Percentiles rank a stretch among this genome's conserved stretches.
Evolutionary conservation across 345 rosid species (phyloP).

Genomic region (Salix suchowensis): DNA sequence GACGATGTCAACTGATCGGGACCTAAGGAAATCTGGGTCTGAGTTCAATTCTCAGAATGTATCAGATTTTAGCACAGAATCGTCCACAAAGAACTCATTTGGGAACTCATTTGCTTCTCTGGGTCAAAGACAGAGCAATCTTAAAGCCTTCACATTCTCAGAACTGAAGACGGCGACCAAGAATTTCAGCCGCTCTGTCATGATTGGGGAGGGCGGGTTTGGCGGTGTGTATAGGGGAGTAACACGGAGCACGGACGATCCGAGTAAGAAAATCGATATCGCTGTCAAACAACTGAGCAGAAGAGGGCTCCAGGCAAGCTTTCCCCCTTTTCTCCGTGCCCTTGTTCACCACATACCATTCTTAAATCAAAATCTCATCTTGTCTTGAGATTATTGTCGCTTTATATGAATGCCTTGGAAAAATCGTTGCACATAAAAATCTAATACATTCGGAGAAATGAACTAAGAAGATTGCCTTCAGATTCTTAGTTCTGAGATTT

Average conservation of each 20-base stretch:
- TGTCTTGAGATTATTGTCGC: background rate
- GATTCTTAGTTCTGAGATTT: background rate
- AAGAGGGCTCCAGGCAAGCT: slow-evolving; percentile 81
- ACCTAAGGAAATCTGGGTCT: slow-evolving; percentile 55
- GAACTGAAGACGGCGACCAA: slow-evolving; percentile 84
- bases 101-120: slow-evolving; percentile 62
- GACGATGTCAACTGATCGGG: slow-evolving; percentile 49
- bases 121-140: slow-evolving; percentile 68
- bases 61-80: slow-evolving; percentile 60
- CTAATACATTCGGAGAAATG: slow-evolving; percentile 56
- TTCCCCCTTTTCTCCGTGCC: background rate
- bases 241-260: slow-evolving; percentile 52
- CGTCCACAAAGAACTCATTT: slow-evolving; percentile 58
- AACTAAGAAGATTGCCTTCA: slow-evolving; percentile 39
- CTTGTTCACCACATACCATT: background rate
- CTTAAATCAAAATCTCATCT: background rate
- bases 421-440: slow-evolving; percentile 15
- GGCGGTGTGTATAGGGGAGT: slow-evolving; percentile 79
- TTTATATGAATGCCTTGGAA: background rate
- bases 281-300: slow-evolving; percentile 91
- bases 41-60: slow-evolving; percentile 61
- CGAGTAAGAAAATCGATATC: slow-evolving; percentile 66
- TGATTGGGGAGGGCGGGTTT: slow-evolving; percentile 96
- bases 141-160: slow-evolving; percentile 58
- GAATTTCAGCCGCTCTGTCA: slow-evolving; percentile 80